These are phyloP conservation scores for Penicillium macrosclerotiorum DNA, from an alignment of 495 filamentous ascomycete species.

Conservation along the genomic window DNA sequence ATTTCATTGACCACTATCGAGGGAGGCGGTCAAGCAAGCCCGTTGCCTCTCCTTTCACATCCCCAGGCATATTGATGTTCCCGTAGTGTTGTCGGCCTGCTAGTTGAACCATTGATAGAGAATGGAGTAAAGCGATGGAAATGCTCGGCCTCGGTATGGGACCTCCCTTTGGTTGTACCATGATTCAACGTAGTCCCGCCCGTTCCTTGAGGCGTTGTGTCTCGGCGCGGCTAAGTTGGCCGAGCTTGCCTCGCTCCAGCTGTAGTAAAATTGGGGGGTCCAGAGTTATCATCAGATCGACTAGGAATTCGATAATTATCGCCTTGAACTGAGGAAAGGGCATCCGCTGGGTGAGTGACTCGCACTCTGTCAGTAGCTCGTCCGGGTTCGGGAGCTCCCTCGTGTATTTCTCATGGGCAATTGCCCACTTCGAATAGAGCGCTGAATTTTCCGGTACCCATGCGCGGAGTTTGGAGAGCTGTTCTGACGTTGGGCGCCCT, in stretches of 20 bases:
- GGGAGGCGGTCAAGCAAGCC: not conserved
- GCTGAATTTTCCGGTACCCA: constrained; percentile 20
- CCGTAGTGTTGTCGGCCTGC: not conserved
- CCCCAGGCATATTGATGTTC: too few relatives aligned
- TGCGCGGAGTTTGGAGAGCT: constrained; percentile 22
- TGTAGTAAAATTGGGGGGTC: constrained; percentile 43
- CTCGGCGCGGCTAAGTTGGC: constrained; percentile 33
- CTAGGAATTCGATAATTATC: constrained; percentile 28
- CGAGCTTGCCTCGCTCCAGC: constrained; percentile 42
- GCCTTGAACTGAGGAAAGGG: constrained; percentile 21
- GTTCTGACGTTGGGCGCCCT: constrained; percentile 19
- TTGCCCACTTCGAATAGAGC: constrained; percentile 10
- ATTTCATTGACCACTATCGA: constrained; percentile 8
- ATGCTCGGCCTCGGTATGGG: not conserved
- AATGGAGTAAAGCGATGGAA: too few relatives aligned
- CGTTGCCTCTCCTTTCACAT: too few relatives aligned
- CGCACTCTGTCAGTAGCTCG: not conserved
- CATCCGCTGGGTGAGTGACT: constrained; percentile 5
- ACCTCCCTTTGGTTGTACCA: not conserved
- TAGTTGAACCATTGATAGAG: too few relatives aligned
- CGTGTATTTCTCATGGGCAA: constrained; percentile 11
- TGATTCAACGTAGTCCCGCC: constrained; percentile 22
- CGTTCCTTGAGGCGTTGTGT: constrained; percentile 31
- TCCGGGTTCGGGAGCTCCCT: constrained; percentile 9
- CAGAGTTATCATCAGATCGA: constrained; percentile 34